Base-by-base conservation (phyloP, 192 early-diverging fungal species). In the Oehlia diaphana region DNA sequence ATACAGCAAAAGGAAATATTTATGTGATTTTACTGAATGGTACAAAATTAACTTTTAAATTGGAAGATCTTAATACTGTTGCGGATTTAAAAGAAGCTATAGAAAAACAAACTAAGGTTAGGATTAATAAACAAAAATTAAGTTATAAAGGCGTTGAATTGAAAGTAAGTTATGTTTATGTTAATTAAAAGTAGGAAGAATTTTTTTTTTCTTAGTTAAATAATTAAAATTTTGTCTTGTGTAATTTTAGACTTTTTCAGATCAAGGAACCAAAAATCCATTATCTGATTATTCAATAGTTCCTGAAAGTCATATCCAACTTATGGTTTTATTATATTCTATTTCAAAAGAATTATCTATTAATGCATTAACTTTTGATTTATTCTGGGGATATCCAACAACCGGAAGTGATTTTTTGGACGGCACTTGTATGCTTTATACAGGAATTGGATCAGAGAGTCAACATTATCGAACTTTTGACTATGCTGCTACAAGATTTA, bases 21-120 rank as follows among this genome's bases (percentile, higher is more conserved):
- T 79, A 79, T 10, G 70, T 79, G 14, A 70, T 74, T n/a, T 39
- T 79, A 62, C 58, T 79, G 65, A 79, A 68, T 74, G 78, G 78
- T 16, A 14, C 78, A 23, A 68, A 63, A 53, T 53, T 76, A 12
- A 23, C 0, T 9, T 73, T 79, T 33, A 31, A 21, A 16, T 33
- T 39, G 6, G 63, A 49, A 58, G 13, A 73, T 3, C 6, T 72
- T 44, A 47, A n/a, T 4, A 71, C 49, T 21, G 64, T 79, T 33
- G 13, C 14, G n/a, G 42, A 5, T 1, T 63, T 79, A 33, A 71
- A 73, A 72, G 23, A 37, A 74, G 44, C 21, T 19, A 35, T 79
- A 42, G 13, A 50, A 4, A 44, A 47, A 63, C 21, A 58, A 31
- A 53, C 23, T n/a, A 33, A 37, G n/a, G 33, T 79, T 33, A 31